Percentiles rank a stretch among this genome's conserved stretches.
Conservation (phyloP, 257 asterid genomes). For the Solanum pinnatisectum region DNA sequence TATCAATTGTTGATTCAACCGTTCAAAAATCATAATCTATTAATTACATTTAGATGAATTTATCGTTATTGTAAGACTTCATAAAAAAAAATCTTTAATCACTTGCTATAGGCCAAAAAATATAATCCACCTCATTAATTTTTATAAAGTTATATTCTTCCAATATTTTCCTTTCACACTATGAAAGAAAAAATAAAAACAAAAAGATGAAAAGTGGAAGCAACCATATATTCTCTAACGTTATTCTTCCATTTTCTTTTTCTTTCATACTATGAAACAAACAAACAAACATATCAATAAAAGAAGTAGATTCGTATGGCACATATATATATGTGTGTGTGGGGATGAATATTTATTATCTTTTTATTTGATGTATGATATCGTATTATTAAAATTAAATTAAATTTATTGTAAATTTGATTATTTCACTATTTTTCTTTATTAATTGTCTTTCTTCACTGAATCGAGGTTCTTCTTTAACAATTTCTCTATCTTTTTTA, state of each 20-base stretch:
- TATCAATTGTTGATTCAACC: neutral
- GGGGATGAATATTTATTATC: no score
- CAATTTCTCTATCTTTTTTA: neutral
- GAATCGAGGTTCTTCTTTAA: accelerated
- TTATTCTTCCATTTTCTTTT: neutral
- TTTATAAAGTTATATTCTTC: neutral
- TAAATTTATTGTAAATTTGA: neutral
- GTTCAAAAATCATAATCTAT: neutral
- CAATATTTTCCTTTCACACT: neutral
- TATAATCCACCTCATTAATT: neutral
- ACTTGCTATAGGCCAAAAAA: neutral
- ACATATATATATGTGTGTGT: no score
- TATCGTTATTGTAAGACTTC: neutral
- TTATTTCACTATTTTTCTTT: neutral
- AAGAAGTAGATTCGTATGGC: neutral
- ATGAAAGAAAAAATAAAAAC: neutral
- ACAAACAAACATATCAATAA: no score
- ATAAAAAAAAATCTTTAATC: neutral
- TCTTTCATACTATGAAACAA: neutral
- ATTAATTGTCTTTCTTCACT: neutral
- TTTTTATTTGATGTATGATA: no score
- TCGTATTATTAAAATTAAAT: no score
- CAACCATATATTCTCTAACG: neutral
- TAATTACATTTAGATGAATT: neutral
- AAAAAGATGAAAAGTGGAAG: neutral